These are phyloP conservation scores for Fraxinus xanthoxyloides DNA, from an alignment of 305 asterid genomes.

Conservation along the genomic window DNA sequence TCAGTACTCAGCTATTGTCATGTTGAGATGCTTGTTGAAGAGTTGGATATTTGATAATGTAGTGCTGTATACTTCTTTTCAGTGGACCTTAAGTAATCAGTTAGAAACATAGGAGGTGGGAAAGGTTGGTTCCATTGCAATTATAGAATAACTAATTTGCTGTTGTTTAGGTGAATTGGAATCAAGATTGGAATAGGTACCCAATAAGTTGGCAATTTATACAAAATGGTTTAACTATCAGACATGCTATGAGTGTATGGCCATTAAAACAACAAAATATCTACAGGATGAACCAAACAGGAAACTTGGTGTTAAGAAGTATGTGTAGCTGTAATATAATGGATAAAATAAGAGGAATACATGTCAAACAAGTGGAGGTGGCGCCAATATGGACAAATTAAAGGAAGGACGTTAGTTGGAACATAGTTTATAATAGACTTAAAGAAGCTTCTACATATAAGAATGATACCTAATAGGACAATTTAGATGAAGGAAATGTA, in stretches of 20 bases:
- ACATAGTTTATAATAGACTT: neutral
- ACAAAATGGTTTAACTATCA: neutral
- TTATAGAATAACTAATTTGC: neutral
- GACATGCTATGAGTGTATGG: neutral
- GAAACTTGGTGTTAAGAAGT: neutral
- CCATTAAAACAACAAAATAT: neutral
- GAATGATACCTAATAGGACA: neutral
- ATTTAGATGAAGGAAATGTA: neutral
- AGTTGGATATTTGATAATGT: neutral
- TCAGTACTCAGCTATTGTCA: conserved; percentile 3
- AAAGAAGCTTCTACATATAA: neutral
- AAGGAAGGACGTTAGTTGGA: neutral
- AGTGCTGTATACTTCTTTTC: neutral
- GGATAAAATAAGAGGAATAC: neutral
- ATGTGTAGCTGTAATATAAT: neutral
- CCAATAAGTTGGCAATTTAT: neutral
- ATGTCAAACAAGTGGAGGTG: neutral
- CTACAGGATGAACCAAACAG: neutral
- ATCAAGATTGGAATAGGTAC: neutral
- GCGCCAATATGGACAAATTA: neutral
- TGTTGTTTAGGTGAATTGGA: neutral
- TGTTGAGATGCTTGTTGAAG: neutral
- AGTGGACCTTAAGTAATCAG: neutral
- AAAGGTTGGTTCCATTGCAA: neutral
- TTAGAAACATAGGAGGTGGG: neutral